phyloP scores from a whole-genome alignment of 805 yeast genomes.

The Kockiozyma suomiensis region DNA sequence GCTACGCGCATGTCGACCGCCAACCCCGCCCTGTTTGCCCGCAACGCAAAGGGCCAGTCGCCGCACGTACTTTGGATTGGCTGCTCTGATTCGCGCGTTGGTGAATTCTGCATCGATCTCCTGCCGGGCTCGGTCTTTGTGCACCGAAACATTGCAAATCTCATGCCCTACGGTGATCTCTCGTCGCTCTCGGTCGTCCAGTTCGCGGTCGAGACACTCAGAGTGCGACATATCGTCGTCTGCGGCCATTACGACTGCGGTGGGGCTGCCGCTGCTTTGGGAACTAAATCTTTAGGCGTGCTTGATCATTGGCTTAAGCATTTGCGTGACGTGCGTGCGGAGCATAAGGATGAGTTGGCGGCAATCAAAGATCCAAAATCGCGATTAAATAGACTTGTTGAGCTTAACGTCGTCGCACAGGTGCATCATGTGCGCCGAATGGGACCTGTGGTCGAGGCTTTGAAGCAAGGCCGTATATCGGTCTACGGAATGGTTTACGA shows the following conservation, averaged over 20 bases:
- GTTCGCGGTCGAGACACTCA: slow-evolving; percentile 81
- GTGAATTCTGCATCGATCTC: slow-evolving; percentile 75
- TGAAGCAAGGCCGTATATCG: slow-evolving; percentile 63
- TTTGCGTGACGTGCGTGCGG: slow-evolving; percentile 67
- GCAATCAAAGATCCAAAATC: slow-evolving; percentile 54
- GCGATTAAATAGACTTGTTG: slow-evolving; percentile 66
- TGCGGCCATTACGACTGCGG: slow-evolving; percentile 98
- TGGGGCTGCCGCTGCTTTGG: slow-evolving; percentile 80
- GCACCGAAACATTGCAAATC: slow-evolving; percentile 85
- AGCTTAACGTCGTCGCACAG: slow-evolving; percentile 74
- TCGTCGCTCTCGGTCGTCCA: slow-evolving; percentile 78
- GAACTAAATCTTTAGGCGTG: slow-evolving; percentile 63
- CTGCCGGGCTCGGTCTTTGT: slow-evolving; percentile 91
- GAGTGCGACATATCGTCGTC: slow-evolving; percentile 76
- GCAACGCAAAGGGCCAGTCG: slow-evolving; percentile 79
- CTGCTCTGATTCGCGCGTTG: slow-evolving; percentile 88
- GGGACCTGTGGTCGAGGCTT: slow-evolving; percentile 68
- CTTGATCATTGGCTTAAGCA: slow-evolving; percentile 72
- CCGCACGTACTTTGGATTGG: slow-evolving; percentile 96
- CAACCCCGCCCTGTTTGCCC: slow-evolving; percentile 61
- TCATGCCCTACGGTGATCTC: slow-evolving; percentile 66
- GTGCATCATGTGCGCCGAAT: slow-evolving; percentile 63
- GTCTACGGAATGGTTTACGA: slow-evolving; percentile 85
- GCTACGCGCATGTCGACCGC: slow-evolving; percentile 49
- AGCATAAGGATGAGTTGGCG: slow-evolving; percentile 55